Evolutionary conservation across 305 asterid species (phyloP), one percentile per base, ranked within the genome.

Genomic region (Fraxinus xanthoxyloides): DNA sequence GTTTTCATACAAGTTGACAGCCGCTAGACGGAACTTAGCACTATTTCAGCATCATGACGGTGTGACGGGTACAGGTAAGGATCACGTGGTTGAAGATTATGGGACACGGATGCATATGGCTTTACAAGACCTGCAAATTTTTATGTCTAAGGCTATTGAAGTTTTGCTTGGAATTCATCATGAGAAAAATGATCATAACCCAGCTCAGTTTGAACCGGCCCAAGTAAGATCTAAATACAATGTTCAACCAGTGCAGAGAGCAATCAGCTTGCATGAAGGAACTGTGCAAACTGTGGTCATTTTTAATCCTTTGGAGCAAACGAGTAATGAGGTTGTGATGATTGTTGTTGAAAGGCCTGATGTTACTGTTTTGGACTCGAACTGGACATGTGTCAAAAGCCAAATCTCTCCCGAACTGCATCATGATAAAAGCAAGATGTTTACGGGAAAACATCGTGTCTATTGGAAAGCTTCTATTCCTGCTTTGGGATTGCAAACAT

Each of bases 31-130:
- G 85, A 96, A 96, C 85, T 83, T 93, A 73, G 99, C 99, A 48
- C 89, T 94, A 75, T 96, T 96, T 84, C 98, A 96, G 91, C 98
- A 96, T 85, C 99, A 96, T 79, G 99, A 94, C 85, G 99, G 99
- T 21, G 98, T 96, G 80, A 96, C 99, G 75, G 98, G 99, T 77
- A 94, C 99, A 10, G 98, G 95, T 8, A 94, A 92, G 86, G 98
- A 96, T 84, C 98, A 96, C 28, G 99, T 96, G 77, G 95, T 94
- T 77, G 89, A 88, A 84, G 99, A 96, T 86, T 96, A 96, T 72
- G 99, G 98, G 65, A 87, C 84, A n/a, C 89, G 98, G 70, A 96
- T 96, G 99, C 94, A 94, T 85, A 79, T 92, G 87, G 97, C 97
- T 86, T 85, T 94, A 88, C 93, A 91, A n/a, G 99, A 96, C 87